Evolutionary conservation across 345 rosid genomes (phyloP), one percentile per base, ranked within the genome.

Genomic region (Citrus medica): DNA sequence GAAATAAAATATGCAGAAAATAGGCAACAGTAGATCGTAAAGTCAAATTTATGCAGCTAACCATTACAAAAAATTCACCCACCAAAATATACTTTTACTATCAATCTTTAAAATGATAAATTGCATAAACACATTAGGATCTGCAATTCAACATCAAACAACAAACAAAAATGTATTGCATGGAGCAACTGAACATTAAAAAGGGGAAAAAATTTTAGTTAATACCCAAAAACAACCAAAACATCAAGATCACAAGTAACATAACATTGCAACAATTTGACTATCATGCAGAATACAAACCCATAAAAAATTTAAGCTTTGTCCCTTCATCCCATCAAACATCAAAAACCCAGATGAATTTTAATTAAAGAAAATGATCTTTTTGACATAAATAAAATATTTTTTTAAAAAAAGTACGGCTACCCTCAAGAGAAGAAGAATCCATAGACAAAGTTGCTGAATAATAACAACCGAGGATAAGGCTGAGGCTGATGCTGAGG

Each of bases 341-440:
- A 67, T 17, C 56, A 53, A 78, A 78, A 78, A 56, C 30, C 71
- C 24, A 56, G 28, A 46, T 33, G 61, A 58, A 28, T 6, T 35
- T 30, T 64, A 71, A 67, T 30, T 67, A 48, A 75, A 63, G 69
- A 53, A 33, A 53, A 16, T 53, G 21, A 53, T 53, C 0, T 53
- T 17, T 53, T 19, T 53, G 21, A 53, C 58, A 53, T 17, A 53
- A 53, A 53, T 53, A 53, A 37, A 1, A 13, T 24, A 22, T n/a
- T 59, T 5, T 1, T 1, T 0, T 0, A 5, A 35, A 24, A 58
- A 35, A 59, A 3, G 10, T 25, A 33, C 13, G 25, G 30, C 32
- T 79, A 86, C 79, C 85, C 71, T 75, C 78, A 70, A 83, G 73
- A 67, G 90, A 75, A 28, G 79, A 80, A 48, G 80, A 80, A 81